These are phyloP conservation scores for Triticum urartu DNA, from an alignment of 176 grass and related monocot genomes.

Conservation along the genomic window DNA sequence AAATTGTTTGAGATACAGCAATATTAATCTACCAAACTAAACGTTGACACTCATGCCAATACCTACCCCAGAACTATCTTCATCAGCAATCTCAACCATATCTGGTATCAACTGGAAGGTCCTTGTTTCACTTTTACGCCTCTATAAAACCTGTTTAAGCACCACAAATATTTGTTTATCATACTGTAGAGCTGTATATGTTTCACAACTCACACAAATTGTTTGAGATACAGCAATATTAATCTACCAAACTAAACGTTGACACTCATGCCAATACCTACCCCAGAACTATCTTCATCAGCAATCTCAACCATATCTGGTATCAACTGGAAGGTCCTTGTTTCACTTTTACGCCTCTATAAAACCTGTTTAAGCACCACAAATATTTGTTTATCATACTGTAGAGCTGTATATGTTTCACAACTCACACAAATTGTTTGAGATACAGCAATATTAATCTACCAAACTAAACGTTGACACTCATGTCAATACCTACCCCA, in stretches of 20 bases:
- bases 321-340: not conserved
- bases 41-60: not conserved
- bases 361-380: slow-evolving; percentile 24
- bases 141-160: slow-evolving; percentile 24
- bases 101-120: slow-evolving; percentile 15
- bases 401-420: not conserved
- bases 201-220: not conserved
- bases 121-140: not conserved
- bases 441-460: not conserved
- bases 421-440: not conserved
- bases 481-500: not conserved
- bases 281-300: not conserved
- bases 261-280: not conserved
- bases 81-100: slow-evolving; percentile 25
- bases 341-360: slow-evolving; percentile 6
- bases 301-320: slow-evolving; percentile 32
- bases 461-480: not conserved
- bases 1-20: not conserved
- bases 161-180: slow-evolving; percentile 14
- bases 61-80: not conserved
- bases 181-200: not conserved
- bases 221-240: not conserved
- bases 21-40: not conserved
- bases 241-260: not conserved
- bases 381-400: slow-evolving; percentile 9